Percentiles rank a stretch among this genome's conserved stretches.
Conservation (phyloP, 257 asterid genomes). For the Catharanthus roseus region DNA sequence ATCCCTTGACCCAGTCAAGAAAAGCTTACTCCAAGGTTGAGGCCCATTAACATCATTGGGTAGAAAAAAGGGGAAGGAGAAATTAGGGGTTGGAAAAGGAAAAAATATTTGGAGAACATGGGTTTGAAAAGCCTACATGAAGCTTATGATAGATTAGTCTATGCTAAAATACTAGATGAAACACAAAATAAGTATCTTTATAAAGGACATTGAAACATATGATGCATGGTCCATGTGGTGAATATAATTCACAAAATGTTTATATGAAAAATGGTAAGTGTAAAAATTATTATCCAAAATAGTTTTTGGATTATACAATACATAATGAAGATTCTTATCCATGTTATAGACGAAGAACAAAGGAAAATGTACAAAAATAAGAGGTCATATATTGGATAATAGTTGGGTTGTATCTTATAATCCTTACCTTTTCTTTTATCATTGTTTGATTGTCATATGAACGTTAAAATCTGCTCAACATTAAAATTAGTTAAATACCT, state of each 20-base stretch:
- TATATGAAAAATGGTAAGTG: background rate
- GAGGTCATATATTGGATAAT: background rate
- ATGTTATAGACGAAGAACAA: background rate
- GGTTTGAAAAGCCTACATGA: too few species aligned
- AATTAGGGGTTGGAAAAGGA: too few species aligned
- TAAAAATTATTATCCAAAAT: background rate
- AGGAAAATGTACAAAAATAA: background rate
- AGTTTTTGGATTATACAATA: background rate
- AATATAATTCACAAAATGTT: background rate
- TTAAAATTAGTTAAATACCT: background rate
- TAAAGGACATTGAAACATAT: background rate
- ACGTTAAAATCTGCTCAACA: background rate
- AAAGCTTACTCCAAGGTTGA: too few species aligned
- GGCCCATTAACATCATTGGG: too few species aligned
- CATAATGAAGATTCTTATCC: background rate
- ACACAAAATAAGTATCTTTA: background rate
- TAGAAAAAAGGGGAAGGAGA: too few species aligned
- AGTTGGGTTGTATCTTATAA: slow-evolving; percentile 5
- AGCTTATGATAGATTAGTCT: background rate
- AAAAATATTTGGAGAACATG: too few species aligned
- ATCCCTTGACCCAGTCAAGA: too few species aligned
- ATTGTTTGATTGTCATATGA: background rate
- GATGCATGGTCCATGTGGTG: slow-evolving; percentile 15
- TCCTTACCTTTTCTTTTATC: background rate
- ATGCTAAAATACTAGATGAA: background rate